phyloP scores from a whole-genome alignment of 169 alveolate species.

The Perkinsus olseni region DNA sequence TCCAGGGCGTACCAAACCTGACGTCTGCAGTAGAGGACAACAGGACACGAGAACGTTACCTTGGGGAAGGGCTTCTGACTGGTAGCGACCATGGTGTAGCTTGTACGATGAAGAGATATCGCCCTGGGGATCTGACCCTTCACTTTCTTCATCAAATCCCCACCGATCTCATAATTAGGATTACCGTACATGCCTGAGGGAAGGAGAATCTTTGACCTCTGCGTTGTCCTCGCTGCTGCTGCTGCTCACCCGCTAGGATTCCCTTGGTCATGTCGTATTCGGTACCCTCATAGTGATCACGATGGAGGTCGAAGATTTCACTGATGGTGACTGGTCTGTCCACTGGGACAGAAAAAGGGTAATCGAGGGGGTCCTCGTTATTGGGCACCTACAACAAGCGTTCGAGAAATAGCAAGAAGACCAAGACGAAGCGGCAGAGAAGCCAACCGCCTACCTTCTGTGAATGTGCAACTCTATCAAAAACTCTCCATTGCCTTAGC shows the following conservation, averaged over 20 bases:
- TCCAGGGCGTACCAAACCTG: constrained; percentile 4
- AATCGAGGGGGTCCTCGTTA: not conserved
- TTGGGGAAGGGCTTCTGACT: not conserved
- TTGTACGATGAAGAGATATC: constrained; percentile 1
- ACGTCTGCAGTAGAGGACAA: not conserved
- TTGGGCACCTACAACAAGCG: not conserved
- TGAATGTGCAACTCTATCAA: not conserved
- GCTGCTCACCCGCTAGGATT: not conserved
- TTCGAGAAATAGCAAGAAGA: no score
- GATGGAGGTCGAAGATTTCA: constrained; percentile 1
- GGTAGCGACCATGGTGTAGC: not conserved
- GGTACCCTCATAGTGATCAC: constrained; percentile 11
- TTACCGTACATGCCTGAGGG: not conserved
- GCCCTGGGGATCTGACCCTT: not conserved
- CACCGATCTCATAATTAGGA: not conserved
- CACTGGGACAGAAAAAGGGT: not conserved
- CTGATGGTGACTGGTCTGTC: not conserved
- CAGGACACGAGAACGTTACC: no score
- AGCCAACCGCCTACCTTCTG: not conserved
- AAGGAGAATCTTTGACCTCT: not conserved
- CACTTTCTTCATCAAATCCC: not conserved
- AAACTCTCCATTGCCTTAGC: not conserved
- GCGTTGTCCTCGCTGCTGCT: not conserved
- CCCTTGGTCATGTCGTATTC: constrained; percentile 7
- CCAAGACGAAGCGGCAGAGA: not conserved